Evolutionary conservation across 2,329 filamentous ascomycete genomes (phyloP).

Genomic region (Allantophomopsis lycopodina): DNA sequence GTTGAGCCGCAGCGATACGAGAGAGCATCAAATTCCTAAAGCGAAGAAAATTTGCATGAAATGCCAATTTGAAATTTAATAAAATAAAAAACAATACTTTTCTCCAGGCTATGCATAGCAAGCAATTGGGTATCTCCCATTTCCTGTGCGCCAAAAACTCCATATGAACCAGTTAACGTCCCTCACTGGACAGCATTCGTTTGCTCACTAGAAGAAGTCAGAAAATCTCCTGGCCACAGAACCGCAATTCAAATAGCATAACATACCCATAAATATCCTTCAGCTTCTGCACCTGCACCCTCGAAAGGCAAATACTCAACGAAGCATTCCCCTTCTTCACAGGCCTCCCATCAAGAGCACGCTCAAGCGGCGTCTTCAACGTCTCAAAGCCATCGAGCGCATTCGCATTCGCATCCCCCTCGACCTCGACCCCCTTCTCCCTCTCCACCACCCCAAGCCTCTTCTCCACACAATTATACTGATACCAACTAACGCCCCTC

Average conservation of each 20-base stretch:
- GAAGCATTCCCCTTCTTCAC: constrained; percentile 33
- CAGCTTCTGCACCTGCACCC: constrained; percentile 38
- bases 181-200: constrained; percentile 10
- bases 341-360: constrained; percentile 32
- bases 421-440: constrained; percentile 4
- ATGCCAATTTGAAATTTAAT: too few relatives aligned
- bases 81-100: too few relatives aligned
- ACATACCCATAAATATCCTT: constrained; percentile 23
- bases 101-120: too few relatives aligned
- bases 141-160: too few relatives aligned
- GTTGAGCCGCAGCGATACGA: too few relatives aligned
- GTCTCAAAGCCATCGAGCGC: constrained; percentile 38
- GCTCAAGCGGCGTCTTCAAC: constrained; percentile 41
- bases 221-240: too few relatives aligned
- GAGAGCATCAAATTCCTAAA: too few relatives aligned
- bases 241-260: neutral
- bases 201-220: constrained; percentile 14
- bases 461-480: constrained; percentile 19
- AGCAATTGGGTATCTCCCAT: too few relatives aligned
- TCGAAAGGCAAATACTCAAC: constrained; percentile 46
- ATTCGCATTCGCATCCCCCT: constrained; percentile 11
- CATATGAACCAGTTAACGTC: too few relatives aligned
- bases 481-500: constrained; percentile 25
- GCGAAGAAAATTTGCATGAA: too few relatives aligned
- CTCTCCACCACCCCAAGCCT: constrained; percentile 6